Evolutionary conservation across 1,284 basidiomycete genomes (phyloP).

Genomic region (Fomitopsis schrenkii): DNA sequence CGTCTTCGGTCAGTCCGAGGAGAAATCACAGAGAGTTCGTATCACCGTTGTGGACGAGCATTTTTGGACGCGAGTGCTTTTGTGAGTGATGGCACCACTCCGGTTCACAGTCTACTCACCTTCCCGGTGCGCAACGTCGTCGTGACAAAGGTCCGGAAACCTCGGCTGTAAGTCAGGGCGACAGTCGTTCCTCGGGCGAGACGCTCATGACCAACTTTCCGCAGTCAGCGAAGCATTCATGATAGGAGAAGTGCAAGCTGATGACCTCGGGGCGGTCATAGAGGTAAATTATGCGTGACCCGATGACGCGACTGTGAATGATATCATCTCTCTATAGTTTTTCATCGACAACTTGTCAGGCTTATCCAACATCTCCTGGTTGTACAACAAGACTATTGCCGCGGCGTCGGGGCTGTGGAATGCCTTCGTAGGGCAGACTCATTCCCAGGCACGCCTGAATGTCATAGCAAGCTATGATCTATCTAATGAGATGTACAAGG

Average conservation of each 20-base stretch:
- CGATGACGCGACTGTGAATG: conserved; percentile 5
- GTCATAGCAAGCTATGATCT: conserved; percentile 90
- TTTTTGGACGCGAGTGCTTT: conserved; percentile 77
- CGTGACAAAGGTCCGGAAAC: conserved; percentile 51
- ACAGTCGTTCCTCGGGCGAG: not conserved
- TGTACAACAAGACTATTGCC: conserved; percentile 63
- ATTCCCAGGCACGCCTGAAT: conserved; percentile 75
- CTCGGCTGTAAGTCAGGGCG: conserved; percentile 57
- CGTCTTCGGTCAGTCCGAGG: conserved; percentile 51
- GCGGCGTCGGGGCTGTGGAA: conserved; percentile 73
- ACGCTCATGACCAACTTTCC: not conserved
- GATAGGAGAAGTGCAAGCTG: conserved; percentile 75
- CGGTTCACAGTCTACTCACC: conserved; percentile 9
- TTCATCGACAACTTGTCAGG: conserved; percentile 81
- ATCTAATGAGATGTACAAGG: conserved; percentile 78
- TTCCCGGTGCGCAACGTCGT: not conserved
- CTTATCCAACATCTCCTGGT: conserved; percentile 63
- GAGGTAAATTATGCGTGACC: conserved; percentile 49
- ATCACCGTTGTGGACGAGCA: conserved; percentile 64
- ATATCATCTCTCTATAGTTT: conserved; percentile 43
- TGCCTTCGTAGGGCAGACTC: conserved; percentile 77
- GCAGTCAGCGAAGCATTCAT: conserved; percentile 88
- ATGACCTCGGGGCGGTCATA: conserved; percentile 72
- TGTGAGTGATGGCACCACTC: conserved; percentile 38
- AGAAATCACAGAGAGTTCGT: conserved; percentile 54